A percentile compares a stretch with the other conserved stretches of the same genome.
phyloP scores from a whole-genome alignment of 2,329 filamentous ascomycete species.

The Penicillium italicum region DNA sequence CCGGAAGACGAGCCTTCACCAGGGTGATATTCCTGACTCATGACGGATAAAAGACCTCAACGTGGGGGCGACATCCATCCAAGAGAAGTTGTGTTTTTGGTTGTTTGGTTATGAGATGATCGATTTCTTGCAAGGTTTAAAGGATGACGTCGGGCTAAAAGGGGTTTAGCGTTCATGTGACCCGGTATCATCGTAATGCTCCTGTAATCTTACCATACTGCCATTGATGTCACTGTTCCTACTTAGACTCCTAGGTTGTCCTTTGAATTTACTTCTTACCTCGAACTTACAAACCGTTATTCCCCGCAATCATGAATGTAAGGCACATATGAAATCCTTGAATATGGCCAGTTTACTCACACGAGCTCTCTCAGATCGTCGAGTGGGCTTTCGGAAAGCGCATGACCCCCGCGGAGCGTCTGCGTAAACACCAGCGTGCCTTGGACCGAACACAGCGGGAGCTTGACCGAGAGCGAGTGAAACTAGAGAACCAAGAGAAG shows the following conservation, averaged over 20 bases:
- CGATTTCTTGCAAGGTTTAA: conserved; percentile 16
- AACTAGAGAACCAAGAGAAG: conserved; percentile 98
- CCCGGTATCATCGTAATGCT: conserved; percentile 14
- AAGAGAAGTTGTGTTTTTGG: conserved; percentile 5
- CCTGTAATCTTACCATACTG: conserved; percentile 13
- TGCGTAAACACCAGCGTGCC: conserved; percentile 77
- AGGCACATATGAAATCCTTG: conserved; percentile 10
- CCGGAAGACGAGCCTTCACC: conserved; percentile 32
- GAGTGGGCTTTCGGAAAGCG: conserved; percentile 99
- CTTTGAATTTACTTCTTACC: conserved; percentile 1
- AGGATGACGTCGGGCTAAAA: conserved; percentile 22
- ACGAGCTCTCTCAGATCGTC: conserved; percentile 64
- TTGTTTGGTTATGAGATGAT: conserved; percentile 21
- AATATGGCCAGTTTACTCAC: not conserved
- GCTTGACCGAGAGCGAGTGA: conserved; percentile 88
- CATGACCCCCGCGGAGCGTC: conserved; percentile 78
- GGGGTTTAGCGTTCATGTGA: conserved; percentile 29
- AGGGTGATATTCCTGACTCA: conserved; percentile 45
- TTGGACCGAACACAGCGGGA: conserved; percentile 97
- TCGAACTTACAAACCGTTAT: not conserved
- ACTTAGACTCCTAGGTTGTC: conserved; percentile 7
- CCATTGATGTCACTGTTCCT: conserved; percentile 28
- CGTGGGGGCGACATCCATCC: conserved; percentile 16
- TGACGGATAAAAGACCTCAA: conserved; percentile 21
- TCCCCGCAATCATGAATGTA: conserved; percentile 40